phyloP scores from a whole-genome alignment of 163 green algal genomes.

The Smithsoniella earleae region DNA sequence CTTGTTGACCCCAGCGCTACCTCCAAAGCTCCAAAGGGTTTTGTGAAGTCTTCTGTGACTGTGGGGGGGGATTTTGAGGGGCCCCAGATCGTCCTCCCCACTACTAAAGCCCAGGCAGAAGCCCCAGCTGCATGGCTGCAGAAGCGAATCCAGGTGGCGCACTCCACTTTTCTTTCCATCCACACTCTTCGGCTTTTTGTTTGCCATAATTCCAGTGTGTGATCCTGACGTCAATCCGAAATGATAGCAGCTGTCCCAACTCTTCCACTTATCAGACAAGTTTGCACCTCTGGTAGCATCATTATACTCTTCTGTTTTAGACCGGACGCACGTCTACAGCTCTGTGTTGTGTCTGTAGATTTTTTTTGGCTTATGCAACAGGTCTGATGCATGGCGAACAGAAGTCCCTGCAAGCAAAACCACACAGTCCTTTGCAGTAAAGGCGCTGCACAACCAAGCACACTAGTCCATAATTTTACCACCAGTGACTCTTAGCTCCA shows the following conservation, averaged over 20 bases:
- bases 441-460: too few species aligned
- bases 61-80: neutral
- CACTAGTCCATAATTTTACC: too few species aligned
- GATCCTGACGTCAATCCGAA: neutral
- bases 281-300: too few species aligned
- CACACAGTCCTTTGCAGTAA: too few species aligned
- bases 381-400: too few species aligned
- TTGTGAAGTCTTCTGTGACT: neutral
- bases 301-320: too few species aligned
- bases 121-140: conserved; percentile 21
- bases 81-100: conserved; percentile 20
- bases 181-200: neutral
- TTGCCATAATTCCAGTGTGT: neutral
- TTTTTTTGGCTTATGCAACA: too few species aligned
- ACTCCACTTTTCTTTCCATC: neutral
- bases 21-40: neutral
- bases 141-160: conserved; percentile 20
- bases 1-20: neutral
- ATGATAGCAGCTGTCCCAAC: neutral
- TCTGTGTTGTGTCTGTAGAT: too few species aligned
- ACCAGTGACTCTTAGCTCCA: too few species aligned
- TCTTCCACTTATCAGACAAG: too few species aligned
- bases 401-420: too few species aligned
- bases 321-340: too few species aligned
- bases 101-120: neutral